These are phyloP conservation scores for Alternaria arbusti DNA, from an alignment of 2,329 filamentous ascomycete genomes.

Conservation along the genomic window DNA sequence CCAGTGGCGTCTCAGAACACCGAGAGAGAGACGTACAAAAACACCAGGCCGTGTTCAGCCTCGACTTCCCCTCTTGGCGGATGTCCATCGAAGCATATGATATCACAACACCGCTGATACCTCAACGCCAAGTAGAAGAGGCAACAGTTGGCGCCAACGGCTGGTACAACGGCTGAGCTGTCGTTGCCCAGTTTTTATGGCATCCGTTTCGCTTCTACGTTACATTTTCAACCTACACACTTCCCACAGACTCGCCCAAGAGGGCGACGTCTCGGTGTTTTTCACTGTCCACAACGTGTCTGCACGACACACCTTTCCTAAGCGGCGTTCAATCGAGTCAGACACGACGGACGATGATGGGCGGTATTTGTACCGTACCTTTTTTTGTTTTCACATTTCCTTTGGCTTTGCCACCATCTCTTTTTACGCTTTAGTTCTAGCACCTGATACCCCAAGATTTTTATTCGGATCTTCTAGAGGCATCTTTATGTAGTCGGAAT, in stretches of 20 bases:
- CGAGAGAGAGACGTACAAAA: slow-evolving; percentile 60
- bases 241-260: neutral
- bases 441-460: slow-evolving; percentile 12
- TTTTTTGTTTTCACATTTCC: neutral
- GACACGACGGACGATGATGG: neutral
- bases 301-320: neutral
- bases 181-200: neutral
- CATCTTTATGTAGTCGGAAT: neutral
- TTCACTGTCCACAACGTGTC: neutral
- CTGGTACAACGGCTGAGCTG: slow-evolving; percentile 30
- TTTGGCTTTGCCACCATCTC: neutral
- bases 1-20: slow-evolving; percentile 58
- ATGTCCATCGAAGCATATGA: slow-evolving; percentile 77
- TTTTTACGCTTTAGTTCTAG: neutral
- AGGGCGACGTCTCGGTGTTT: neutral
- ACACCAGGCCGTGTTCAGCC: slow-evolving; percentile 85
- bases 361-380: neutral
- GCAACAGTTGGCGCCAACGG: slow-evolving; percentile 28
- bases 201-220: neutral
- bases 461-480: neutral
- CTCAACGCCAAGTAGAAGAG: slow-evolving; percentile 65
- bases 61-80: slow-evolving; percentile 86
- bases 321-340: neutral
- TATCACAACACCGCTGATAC: slow-evolving; percentile 81
- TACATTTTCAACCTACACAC: neutral